Base-by-base conservation (phyloP, 306 rosid genomes). In the Trifolium pratense region DNA sequence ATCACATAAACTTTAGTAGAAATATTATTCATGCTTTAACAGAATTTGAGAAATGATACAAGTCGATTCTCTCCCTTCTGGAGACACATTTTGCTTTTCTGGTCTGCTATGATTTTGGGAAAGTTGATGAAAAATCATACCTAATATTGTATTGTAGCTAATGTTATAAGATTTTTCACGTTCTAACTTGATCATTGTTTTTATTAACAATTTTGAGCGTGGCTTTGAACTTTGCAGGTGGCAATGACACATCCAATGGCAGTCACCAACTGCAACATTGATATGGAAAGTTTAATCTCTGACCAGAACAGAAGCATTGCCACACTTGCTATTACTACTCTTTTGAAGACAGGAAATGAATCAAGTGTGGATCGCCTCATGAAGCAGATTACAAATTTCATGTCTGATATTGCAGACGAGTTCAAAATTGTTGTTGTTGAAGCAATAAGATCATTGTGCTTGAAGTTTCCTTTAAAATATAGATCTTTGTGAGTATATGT, bases 171-270 rank as follows among this genome's bases (percentile, higher is more conserved):
- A 43, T 82, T 64, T 56, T 18, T 42, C 26, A 18, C 14, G 68
- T 43, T 73, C 42, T 57, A 67, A 68, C 67, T 75, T 13, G 21
- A 52, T 26, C 5, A 1, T 57, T 61, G 18, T 58, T 59, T 79
- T 62, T 36, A 49, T 56, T 65, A 64, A 9, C 57, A 42, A 56
- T 18, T 75, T 36, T 73, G 21, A 77, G 14, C 34, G 43, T 77
- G 31, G 37, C 20, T 78, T 76, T 79, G 76, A 74, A 78, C 77
- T 79, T 73, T 75, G 73, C 90, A 94, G 97, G 99, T 94, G 80
- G 99, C 99, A 80, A 94, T 94, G 99, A 86, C 96, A 46, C 97
- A 94, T 85, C 97, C 99, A 82, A 86, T 91, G 99, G 96, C 97
- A 15, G 99, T 94, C 80, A 94, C 99, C 8, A 94, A 94, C 86